Percentiles rank a stretch among this genome's conserved stretches.
Conservation (phyloP, 2,329 filamentous ascomycete species). For the Colletotrichum agaves region DNA sequence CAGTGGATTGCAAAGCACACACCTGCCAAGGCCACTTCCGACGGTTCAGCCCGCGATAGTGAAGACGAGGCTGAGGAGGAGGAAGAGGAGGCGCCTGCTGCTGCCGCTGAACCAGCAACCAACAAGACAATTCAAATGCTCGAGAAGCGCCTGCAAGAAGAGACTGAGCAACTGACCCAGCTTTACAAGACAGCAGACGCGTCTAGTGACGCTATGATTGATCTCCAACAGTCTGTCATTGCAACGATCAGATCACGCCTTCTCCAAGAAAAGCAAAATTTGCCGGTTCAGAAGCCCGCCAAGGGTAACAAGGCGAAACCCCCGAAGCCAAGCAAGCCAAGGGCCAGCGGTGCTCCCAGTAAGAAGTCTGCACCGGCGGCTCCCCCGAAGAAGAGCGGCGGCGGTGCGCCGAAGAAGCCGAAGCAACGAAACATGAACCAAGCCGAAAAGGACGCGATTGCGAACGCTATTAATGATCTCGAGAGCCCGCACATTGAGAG, state of each 20-base stretch:
- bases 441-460: conserved; percentile 91
- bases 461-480: conserved; percentile 83
- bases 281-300: conserved; percentile 64
- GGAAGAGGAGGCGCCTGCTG: conserved; percentile 71
- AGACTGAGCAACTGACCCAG: conserved; percentile 67
- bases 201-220: conserved; percentile 63
- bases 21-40: conserved; percentile 61
- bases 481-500: conserved; percentile 80
- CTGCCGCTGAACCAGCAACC: conserved; percentile 55
- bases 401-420: conserved; percentile 57
- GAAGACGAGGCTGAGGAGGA: conserved; percentile 80
- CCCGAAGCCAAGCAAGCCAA: conserved; percentile 64
- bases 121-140: conserved; percentile 61
- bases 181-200: conserved; percentile 61
- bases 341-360: conserved; percentile 45
- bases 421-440: conserved; percentile 74
- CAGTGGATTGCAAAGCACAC: conserved; percentile 83
- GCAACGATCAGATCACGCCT: conserved; percentile 76
- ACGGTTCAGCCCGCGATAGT: conserved; percentile 72
- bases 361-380: conserved; percentile 56
- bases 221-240: conserved; percentile 70
- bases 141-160: conserved; percentile 62
- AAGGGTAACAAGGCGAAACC: conserved; percentile 69
- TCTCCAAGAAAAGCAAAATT: conserved; percentile 75
- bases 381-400: conserved; percentile 48